Evolutionary conservation across 2,329 filamentous ascomycete genomes (phyloP).

Genomic region (Bipolaris zeicola): DNA sequence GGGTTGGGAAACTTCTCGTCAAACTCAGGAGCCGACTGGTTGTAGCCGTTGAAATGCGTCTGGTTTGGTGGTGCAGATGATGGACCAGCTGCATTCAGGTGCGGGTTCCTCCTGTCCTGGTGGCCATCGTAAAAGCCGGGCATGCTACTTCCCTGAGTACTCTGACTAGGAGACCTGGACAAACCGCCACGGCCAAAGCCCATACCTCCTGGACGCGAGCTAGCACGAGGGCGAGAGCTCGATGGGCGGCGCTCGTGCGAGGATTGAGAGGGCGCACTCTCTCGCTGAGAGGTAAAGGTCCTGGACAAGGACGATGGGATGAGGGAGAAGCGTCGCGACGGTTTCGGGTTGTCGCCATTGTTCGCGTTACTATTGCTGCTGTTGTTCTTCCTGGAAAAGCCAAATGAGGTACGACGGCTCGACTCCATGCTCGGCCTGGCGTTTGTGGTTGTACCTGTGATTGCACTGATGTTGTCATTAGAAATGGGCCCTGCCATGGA

Average conservation of each 20-base stretch:
- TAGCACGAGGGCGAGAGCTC: slow-evolving; percentile 36
- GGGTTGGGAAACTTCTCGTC: slow-evolving; percentile 48
- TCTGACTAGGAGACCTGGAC: slow-evolving; percentile 53
- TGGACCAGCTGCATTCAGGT: slow-evolving; percentile 28
- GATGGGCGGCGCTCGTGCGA: slow-evolving; percentile 44
- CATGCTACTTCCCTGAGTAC: slow-evolving; percentile 52
- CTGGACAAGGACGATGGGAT: slow-evolving; percentile 57
- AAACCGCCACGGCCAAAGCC: slow-evolving; percentile 51
- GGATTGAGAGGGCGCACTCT: slow-evolving; percentile 39
- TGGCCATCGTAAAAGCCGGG: slow-evolving; percentile 52
- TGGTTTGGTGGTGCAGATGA: slow-evolving; percentile 46
- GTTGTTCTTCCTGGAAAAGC: slow-evolving; percentile 54
- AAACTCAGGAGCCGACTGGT: slow-evolving; percentile 29
- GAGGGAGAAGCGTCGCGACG: slow-evolving; percentile 57
- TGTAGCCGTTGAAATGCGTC: slow-evolving; percentile 43
- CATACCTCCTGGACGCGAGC: slow-evolving; percentile 47
- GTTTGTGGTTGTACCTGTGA: slow-evolving; percentile 12
- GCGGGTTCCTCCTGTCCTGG: slow-evolving; percentile 35
- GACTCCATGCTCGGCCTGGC: slow-evolving; percentile 57
- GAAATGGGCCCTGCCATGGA: slow-evolving; percentile 81
- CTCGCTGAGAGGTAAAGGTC: slow-evolving; percentile 50
- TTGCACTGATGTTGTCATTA: slow-evolving; percentile 54
- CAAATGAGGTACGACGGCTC: slow-evolving; percentile 56
- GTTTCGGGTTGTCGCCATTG: slow-evolving; percentile 43
- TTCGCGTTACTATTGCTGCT: slow-evolving; percentile 34